Conservation (phyloP, 495 filamentous ascomycete genomes). For the Lentithecium fluviatile region DNA sequence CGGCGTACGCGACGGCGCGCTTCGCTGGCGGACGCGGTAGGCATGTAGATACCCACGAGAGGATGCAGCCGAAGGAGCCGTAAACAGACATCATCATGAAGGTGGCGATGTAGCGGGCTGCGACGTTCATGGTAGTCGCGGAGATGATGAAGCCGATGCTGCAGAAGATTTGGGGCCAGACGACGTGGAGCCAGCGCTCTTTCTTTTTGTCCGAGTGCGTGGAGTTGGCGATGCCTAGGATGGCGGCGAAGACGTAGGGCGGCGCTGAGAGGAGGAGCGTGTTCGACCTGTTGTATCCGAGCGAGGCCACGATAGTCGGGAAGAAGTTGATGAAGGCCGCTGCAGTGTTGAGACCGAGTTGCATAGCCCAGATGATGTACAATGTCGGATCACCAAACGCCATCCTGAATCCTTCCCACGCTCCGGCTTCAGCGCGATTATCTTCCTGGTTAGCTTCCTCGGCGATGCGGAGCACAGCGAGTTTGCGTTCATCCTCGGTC, state of each 20-base stretch:
- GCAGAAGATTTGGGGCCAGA: conserved; percentile 62
- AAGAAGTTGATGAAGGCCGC: conserved; percentile 81
- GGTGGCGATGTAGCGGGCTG: conserved; percentile 71
- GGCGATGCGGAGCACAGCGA: not conserved
- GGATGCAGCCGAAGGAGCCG: not conserved
- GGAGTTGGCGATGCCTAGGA: conserved; percentile 66
- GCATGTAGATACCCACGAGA: no score
- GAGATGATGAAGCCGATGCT: conserved; percentile 72
- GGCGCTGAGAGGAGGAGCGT: conserved; percentile 74
- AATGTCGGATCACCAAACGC: conserved; percentile 68
- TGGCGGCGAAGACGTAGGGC: conserved; percentile 55
- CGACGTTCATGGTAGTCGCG: conserved; percentile 60
- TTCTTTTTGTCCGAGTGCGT: conserved; percentile 73
- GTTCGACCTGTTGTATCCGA: conserved; percentile 60
- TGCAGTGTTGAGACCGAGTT: conserved; percentile 65
- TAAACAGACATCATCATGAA: conserved; percentile 62
- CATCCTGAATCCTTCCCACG: conserved; percentile 60
- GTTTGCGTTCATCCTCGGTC: not conserved
- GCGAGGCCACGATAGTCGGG: conserved; percentile 72
- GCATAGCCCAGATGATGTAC: conserved; percentile 52
- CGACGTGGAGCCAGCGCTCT: conserved; percentile 74
- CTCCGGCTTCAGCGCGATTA: conserved; percentile 59
- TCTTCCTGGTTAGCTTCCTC: conserved; percentile 1
- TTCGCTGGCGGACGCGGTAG: no score
- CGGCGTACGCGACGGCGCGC: not conserved